Base-by-base conservation (phyloP, 768 basidiomycete species). In the Amanita jacksonii region DNA sequence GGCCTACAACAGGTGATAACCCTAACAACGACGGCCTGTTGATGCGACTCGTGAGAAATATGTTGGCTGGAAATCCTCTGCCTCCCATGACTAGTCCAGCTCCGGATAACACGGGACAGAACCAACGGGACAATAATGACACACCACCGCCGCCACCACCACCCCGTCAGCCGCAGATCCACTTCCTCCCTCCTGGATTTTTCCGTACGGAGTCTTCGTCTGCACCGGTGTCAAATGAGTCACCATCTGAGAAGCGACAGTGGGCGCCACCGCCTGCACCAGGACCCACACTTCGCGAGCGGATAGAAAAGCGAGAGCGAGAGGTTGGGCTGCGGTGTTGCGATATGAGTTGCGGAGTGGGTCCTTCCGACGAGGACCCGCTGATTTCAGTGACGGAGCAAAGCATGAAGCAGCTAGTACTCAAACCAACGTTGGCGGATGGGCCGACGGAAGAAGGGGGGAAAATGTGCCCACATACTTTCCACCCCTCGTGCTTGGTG, bases 401-500 rank as follows among this genome's bases (percentile, higher is more conserved):
- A 48, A 60, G 49, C 25, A 56, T 54, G 54, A 58, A 59, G 49
- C 69, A 69, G 51, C 54, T 77, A 40, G 50, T 50, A 16, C 69
- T 77, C 27, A 57, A 60, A 13, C 53, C 44, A 2, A 51, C 41
- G 9, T 50, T 47, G 10, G 54, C 53, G 16, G 56, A 51, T 31
- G 54, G 41, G n/a, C 30, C 37, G 12, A 45, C 30, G 0, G 48
- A 49, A 24, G 56, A 43, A 22, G 48, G 47, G 27, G 48, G 51
- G 30, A 49, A 47, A n/a, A 65, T 74, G 42, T 88, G 86, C 52
- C 48, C 55, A 27, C 86, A 89, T 60, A 63, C 54, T 35, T 88
- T 88, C 69, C 86, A 89, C 54, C 70, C 76, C 7, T 59, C 75
- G 43, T 89, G 86, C 60, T 55, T 89, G 31, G 84, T 89, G 57